A percentile compares a stretch with the other conserved stretches of the same genome.
Conservation (phyloP, 2,329 filamentous ascomycete species). For the Neopestalotiopsis sp. region DNA sequence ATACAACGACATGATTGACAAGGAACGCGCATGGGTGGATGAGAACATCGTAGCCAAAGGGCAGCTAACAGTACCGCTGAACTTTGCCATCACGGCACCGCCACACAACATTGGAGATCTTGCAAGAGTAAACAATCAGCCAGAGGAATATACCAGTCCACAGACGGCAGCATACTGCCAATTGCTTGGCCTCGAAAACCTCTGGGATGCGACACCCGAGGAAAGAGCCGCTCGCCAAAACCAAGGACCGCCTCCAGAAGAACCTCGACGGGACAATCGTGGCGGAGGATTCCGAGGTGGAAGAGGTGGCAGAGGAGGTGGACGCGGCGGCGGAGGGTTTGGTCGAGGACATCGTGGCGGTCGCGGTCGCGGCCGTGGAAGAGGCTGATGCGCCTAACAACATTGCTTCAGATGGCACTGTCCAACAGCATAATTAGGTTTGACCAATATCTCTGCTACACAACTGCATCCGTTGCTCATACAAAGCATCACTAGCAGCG, state of each 20-base stretch:
- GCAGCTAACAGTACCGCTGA: constrained; percentile 73
- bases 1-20: constrained; percentile 71
- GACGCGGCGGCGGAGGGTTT: constrained; percentile 39
- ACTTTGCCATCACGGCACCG: constrained; percentile 80
- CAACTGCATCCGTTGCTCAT: too few species aligned
- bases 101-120: constrained; percentile 64
- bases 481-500: too few species aligned
- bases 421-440: too few species aligned
- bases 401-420: too few species aligned
- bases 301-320: constrained; percentile 34
- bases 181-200: constrained; percentile 76
- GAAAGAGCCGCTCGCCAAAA: constrained; percentile 66
- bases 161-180: constrained; percentile 86
- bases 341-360: constrained; percentile 34
- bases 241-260: constrained; percentile 58
- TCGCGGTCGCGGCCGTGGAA: constrained; percentile 22
- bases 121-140: constrained; percentile 65
- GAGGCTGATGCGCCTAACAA: neutral
- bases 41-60: constrained; percentile 69
- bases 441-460: too few species aligned
- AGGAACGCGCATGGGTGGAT: constrained; percentile 80
- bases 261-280: constrained; percentile 25
- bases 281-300: constrained; percentile 27
- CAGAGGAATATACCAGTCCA: constrained; percentile 82
- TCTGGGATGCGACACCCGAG: constrained; percentile 74